These are phyloP conservation scores for Albizia julibrissin DNA, from an alignment of 306 rosid species.

Conservation along the genomic window DNA sequence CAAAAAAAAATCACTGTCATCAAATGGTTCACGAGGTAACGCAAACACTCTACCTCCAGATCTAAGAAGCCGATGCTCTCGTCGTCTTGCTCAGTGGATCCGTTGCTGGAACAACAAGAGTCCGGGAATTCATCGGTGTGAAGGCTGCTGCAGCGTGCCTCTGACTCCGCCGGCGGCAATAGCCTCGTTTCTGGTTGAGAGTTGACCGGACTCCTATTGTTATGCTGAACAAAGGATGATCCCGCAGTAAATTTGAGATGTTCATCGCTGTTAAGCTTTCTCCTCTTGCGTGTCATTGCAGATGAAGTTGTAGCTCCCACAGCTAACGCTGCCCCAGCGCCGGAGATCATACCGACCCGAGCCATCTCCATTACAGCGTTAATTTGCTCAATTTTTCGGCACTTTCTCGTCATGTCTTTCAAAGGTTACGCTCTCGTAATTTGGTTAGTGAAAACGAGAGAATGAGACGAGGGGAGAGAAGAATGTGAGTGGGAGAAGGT, in stretches of 20 bases:
- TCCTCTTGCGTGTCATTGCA: conserved; percentile 38
- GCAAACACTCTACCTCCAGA: conserved; percentile 62
- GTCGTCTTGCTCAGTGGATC: conserved; percentile 45
- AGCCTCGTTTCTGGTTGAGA: conserved; percentile 15
- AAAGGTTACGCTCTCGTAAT: conserved; percentile 31
- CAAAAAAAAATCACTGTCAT: not conserved
- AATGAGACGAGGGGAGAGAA: conserved; percentile 20
- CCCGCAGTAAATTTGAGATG: conserved; percentile 34
- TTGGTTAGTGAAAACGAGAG: conserved; percentile 38
- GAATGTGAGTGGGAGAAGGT: not conserved
- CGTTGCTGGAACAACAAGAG: conserved; percentile 80
- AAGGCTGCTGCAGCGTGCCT: conserved; percentile 43
- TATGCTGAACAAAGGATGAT: conserved; percentile 36
- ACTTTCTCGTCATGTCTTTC: conserved; percentile 38
- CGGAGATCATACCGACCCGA: conserved; percentile 56
- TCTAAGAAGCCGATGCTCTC: conserved; percentile 53
- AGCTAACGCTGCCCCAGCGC: conserved; percentile 57
- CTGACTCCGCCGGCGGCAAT: conserved; percentile 20
- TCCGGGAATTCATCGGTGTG: conserved; percentile 40
- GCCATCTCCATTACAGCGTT: conserved; percentile 56
- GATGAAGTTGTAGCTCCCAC: conserved; percentile 32
- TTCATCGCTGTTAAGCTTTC: conserved; percentile 40
- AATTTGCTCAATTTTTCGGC: conserved; percentile 38
- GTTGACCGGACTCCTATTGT: conserved; percentile 23
- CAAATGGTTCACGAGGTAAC: conserved; percentile 10